Conservation (phyloP, 1,139 yeast genomes). For the Candida sp. region DNA sequence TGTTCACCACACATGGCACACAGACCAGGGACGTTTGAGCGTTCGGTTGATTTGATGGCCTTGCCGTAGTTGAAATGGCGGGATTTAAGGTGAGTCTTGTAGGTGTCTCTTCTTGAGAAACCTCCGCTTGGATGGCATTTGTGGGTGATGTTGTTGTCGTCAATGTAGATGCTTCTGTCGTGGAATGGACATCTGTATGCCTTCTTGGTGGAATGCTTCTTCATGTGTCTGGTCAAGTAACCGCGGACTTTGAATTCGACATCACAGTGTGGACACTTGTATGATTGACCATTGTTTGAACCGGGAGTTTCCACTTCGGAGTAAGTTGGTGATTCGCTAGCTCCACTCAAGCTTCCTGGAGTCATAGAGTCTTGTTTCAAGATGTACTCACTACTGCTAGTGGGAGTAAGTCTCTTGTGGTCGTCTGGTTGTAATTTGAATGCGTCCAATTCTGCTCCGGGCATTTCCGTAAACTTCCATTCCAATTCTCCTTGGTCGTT, state of each 20-base stretch:
- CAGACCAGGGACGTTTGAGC: slow-evolving; percentile 71
- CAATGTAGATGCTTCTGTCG: slow-evolving; percentile 46
- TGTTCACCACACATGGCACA: slow-evolving; percentile 83
- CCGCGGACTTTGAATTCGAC: slow-evolving; percentile 87
- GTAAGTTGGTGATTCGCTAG: slow-evolving; percentile 3
- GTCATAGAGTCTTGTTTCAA: slow-evolving; percentile 20
- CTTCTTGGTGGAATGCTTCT: slow-evolving; percentile 85
- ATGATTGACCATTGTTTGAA: slow-evolving; percentile 25
- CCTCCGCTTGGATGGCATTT: slow-evolving; percentile 95
- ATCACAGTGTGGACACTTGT: slow-evolving; percentile 63
- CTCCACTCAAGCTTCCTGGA: slow-evolving; percentile 19
- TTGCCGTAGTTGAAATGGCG: slow-evolving; percentile 91
- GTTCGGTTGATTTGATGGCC: slow-evolving; percentile 77
- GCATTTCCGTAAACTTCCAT: slow-evolving; percentile 54
- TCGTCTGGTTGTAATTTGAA: slow-evolving; percentile 22
- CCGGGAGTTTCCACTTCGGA: slow-evolving; percentile 14
- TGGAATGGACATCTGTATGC: slow-evolving; percentile 93
- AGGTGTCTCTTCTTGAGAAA: slow-evolving; percentile 93
- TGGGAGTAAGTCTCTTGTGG: slow-evolving; percentile 17
- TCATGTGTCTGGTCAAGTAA: slow-evolving; percentile 88
- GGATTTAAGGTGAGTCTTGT: slow-evolving; percentile 91
- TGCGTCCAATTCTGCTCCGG: slow-evolving; percentile 30
- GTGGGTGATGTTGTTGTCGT: slow-evolving; percentile 50
- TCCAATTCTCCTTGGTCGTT: slow-evolving; percentile 60
- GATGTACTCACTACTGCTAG: slow-evolving; percentile 5